Percentiles rank a stretch among this genome's conserved stretches.
phyloP scores from a whole-genome alignment of 73 alveolate species.

The Stentor roeselii region DNA sequence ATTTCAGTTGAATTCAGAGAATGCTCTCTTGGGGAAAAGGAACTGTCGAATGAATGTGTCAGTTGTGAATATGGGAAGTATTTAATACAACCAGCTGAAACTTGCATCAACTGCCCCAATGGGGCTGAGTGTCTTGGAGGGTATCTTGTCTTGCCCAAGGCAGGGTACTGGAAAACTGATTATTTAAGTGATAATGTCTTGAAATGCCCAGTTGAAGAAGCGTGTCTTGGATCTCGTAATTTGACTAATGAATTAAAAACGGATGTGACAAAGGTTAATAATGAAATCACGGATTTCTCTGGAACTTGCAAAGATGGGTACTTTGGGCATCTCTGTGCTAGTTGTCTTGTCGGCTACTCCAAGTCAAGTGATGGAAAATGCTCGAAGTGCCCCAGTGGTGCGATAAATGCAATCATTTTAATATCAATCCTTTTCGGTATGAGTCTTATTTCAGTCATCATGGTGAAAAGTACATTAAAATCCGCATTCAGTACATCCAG shows the following conservation, averaged over 20 bases:
- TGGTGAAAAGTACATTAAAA: constrained; percentile 34
- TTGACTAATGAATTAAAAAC: background rate
- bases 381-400: constrained; percentile 32
- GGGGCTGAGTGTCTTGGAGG: constrained; percentile 38
- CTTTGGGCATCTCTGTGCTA: constrained; percentile 37
- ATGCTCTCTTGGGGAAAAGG: background rate
- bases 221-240: constrained; percentile 27
- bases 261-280: too few relatives aligned
- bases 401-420: background rate
- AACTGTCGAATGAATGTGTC: background rate
- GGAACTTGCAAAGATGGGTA: constrained; percentile 39
- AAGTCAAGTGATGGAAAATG: constrained; percentile 25
- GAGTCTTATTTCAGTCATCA: background rate
- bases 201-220: constrained; percentile 14
- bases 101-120: constrained; percentile 26
- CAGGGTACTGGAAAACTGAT: constrained; percentile 37
- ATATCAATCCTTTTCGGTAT: constrained; percentile 5
- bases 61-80: background rate
- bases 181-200: constrained; percentile 12
- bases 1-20: constrained; percentile 27
- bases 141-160: constrained; percentile 30
- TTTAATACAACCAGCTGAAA: background rate
- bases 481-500: constrained; percentile 36
- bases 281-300: constrained; percentile 7
- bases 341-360: constrained; percentile 20